Base-by-base conservation (phyloP, 805 yeast genomes). In the Starmera dryadoides region DNA sequence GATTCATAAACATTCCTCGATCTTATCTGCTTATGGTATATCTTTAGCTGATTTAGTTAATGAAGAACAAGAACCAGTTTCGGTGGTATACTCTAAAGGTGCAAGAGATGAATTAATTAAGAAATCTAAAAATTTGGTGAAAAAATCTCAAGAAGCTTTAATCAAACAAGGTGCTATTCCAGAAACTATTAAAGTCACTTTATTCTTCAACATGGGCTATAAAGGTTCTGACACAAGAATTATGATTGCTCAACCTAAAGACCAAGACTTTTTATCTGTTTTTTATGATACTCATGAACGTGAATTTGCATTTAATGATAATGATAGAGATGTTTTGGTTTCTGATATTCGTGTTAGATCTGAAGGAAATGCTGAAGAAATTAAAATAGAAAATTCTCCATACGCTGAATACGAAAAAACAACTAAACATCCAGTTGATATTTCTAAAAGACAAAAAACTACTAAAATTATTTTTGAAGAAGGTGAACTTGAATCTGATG, bases 141-240 rank as follows among this genome's bases (percentile, higher is more conserved):
- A 18, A 12, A 35, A 20, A 33, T 35, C 50, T 3, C 10, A 21
- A 30, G 26, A 32, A 23, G 10, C 38, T 3, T 40, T 52, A n/a
- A 36, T 25, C 11, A 19, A 48, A 42, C 46, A 62, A 55, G 52
- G 60, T 37, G 50, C 46, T n/a, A 32, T 42, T 35, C 37, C 44
- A 14, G 64, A 60, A 41, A 40, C 49, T 3, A 43, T 51, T 22
- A 43, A 36, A 22, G 42, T 49, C 6, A 44, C 44, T 2, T 55
- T 62, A 8, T 60, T 52, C 43, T 58, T 69, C 44, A 63, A 69
- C 42, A 64, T 70, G 70, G 61, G 71, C 35, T 70, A 66, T 46
- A 62, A 55, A 36, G 74, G 75, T 6, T 64, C 73, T 3, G 74
- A 71, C 48, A 71, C 76, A 15, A 67, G 66, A 46, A 58, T 70